Base-by-base conservation (phyloP, 2,329 filamentous ascomycete species). In the Orbilia javanica region DNA sequence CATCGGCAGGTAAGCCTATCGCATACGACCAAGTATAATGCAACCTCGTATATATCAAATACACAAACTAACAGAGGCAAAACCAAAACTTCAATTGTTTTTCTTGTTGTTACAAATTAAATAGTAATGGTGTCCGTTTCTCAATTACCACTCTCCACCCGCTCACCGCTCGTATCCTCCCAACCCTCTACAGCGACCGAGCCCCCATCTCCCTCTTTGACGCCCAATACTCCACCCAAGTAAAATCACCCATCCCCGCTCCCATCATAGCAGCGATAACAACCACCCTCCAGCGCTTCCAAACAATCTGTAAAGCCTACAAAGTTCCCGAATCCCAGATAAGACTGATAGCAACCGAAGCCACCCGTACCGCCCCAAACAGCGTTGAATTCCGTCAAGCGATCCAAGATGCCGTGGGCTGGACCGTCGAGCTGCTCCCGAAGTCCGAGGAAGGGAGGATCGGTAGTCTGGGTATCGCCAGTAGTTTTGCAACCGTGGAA, bases 171-270 rank as follows among this genome's bases (percentile, higher is more conserved):
- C 91, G 94, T 25, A 89, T 94, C 25, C 87, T 97, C 48, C 90
- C 88, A 18, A 94, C 92, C 27, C 82, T 97, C 70, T 96, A 93
- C 84, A 89, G 92, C 81, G 90, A 93, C 81, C 90, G 94, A 4
- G 91, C 90, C 8, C 88, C 88, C 22, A 96, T 97, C 73, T 97
- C 94, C 1, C 88, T 97, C 10, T 97, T 96, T 84, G 93, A 97
- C 82, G 93, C 93, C 0, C 84, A 93, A 86, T 87, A 86, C 15
- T 31, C 52, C 0, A 10, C 52, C 10, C 50, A 72, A 10, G 53
- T 78, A 53, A 71, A 64, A 55, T 66, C 67, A 4, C 74, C 90
- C 0, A 90, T 91, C 62, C 86, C 89, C 2, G 81, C 84, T 0
- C 83, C 86, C 4, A 91, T 89, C 6, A 93, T 96, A 74, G 79